A percentile compares a stretch with the other conserved stretches of the same genome.
Conservation (phyloP, 2,329 filamentous ascomycete species). For the Paracamarosporium sp. region DNA sequence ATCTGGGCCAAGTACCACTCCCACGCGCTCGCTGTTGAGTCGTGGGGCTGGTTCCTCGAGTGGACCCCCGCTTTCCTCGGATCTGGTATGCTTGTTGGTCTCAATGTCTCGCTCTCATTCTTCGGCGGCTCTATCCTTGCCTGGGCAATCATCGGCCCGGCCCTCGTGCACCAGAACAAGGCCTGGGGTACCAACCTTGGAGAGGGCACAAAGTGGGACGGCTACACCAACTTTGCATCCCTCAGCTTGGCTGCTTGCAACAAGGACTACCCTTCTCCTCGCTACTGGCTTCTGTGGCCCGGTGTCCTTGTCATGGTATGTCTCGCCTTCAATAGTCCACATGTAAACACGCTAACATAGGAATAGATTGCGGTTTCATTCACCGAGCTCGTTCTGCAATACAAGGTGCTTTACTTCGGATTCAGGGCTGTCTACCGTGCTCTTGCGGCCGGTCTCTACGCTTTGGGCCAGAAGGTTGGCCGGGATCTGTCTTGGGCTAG, state of each 20-base stretch:
- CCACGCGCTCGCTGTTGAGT: conserved; percentile 60
- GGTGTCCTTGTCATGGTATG: conserved; percentile 59
- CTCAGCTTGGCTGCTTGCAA: conserved; percentile 43
- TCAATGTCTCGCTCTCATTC: conserved; percentile 66
- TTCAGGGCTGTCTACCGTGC: conserved; percentile 59
- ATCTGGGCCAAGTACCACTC: conserved; percentile 62
- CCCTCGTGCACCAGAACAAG: conserved; percentile 60
- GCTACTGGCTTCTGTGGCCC: conserved; percentile 62
- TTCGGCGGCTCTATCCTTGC: conserved; percentile 62
- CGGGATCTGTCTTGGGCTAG: conserved; percentile 54
- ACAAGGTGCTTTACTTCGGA: conserved; percentile 54
- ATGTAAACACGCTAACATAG: too few relatives aligned
- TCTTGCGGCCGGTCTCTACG: conserved; percentile 52
- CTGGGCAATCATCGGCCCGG: conserved; percentile 65
- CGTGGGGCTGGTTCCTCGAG: conserved; percentile 68
- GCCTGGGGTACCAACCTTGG: conserved; percentile 51
- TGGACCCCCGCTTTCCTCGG: conserved; percentile 68
- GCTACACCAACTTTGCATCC: conserved; percentile 49
- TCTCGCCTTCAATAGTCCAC: too few relatives aligned
- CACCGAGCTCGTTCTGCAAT: conserved; percentile 53
- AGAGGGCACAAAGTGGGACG: conserved; percentile 53
- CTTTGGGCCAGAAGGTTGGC: conserved; percentile 47
- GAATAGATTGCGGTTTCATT: conserved; percentile 60
- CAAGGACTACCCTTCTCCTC: conserved; percentile 54
- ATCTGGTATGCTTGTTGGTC: conserved; percentile 64